phyloP scores from a whole-genome alignment of 2,329 filamentous ascomycete species.

The Grosmannia serpens region DNA sequence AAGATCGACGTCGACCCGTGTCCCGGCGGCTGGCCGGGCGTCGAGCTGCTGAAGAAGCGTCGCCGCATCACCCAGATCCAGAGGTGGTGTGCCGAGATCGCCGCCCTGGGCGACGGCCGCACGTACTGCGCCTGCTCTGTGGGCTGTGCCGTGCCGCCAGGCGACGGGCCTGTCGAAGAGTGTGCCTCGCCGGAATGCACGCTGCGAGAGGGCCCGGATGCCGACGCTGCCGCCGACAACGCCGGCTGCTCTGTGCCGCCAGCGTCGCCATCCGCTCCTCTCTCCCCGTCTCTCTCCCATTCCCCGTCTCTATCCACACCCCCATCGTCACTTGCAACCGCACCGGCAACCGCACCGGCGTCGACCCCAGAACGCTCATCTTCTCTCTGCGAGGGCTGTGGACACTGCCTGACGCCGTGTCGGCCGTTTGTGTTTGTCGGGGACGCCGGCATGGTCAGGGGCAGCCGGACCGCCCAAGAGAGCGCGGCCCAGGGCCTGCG shows the following conservation, averaged over 20 bases:
- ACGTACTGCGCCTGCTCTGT: slow-evolving; percentile 22
- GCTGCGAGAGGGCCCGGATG: neutral
- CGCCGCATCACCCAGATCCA: slow-evolving; percentile 27
- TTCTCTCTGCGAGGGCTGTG: neutral
- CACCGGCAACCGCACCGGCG: neutral
- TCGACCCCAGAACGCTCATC: neutral
- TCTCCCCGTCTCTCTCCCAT: neutral
- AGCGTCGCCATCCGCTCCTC: neutral
- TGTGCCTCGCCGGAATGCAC: neutral
- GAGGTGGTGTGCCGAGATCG: slow-evolving; percentile 39
- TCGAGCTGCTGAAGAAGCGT: slow-evolving; percentile 7
- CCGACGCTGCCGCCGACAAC: neutral
- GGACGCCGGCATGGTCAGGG: neutral
- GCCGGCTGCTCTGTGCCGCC: neutral
- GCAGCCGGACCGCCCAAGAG: neutral
- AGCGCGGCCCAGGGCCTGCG: slow-evolving; percentile 4
- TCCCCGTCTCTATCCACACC: neutral
- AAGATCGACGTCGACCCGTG: neutral
- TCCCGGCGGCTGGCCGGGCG: slow-evolving; percentile 8
- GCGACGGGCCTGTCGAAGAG: neutral
- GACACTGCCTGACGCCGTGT: neutral
- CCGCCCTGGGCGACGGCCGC: slow-evolving; percentile 14
- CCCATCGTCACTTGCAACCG: neutral
- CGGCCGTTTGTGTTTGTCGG: slow-evolving; percentile 5
- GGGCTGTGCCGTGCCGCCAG: neutral